These are phyloP conservation scores for Pseudogymnoascus sp. DNA, from an alignment of 2,329 filamentous ascomycete genomes.

Conservation along the genomic window DNA sequence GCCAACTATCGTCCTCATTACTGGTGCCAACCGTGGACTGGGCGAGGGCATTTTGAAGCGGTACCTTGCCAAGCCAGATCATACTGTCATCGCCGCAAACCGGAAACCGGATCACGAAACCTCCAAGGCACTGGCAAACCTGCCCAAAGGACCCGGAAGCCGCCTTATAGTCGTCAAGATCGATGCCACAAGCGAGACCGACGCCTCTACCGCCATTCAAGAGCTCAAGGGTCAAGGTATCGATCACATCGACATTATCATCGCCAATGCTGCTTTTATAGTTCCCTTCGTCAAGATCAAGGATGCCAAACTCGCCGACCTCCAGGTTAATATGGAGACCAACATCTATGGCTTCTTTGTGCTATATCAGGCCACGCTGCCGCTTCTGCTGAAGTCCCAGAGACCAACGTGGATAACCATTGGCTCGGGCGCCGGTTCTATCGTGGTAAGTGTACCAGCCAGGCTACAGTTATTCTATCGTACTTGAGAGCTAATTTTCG, in stretches of 20 bases:
- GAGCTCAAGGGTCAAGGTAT: constrained; percentile 23
- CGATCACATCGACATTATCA: constrained; percentile 28
- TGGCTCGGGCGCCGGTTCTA: constrained; percentile 23
- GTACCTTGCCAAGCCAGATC: constrained; percentile 30
- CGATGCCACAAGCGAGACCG: constrained; percentile 24
- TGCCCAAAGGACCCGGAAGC: constrained; percentile 25
- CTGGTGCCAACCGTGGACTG: constrained; percentile 27
- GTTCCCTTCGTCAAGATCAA: constrained; percentile 24
- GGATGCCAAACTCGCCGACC: constrained; percentile 24
- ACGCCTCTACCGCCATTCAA: constrained; percentile 24
- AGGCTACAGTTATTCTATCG: not conserved
- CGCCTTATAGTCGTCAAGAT: constrained; percentile 27
- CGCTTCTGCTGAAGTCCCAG: constrained; percentile 27
- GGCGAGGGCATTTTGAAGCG: constrained; percentile 23
- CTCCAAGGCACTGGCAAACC: constrained; percentile 23
- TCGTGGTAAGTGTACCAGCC: constrained; percentile 13
- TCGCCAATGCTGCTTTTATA: constrained; percentile 30
- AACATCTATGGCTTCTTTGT: constrained; percentile 28
- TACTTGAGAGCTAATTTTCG: not conserved
- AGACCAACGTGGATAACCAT: constrained; percentile 28
- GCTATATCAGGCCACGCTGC: constrained; percentile 28
- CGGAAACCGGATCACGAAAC: constrained; percentile 25
- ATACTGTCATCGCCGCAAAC: constrained; percentile 31
- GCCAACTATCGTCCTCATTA: constrained; percentile 23
- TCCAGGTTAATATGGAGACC: constrained; percentile 21